Evolutionary conservation across 306 rosid species (phyloP).

Genomic region (Pyrus bretschneideri): DNA sequence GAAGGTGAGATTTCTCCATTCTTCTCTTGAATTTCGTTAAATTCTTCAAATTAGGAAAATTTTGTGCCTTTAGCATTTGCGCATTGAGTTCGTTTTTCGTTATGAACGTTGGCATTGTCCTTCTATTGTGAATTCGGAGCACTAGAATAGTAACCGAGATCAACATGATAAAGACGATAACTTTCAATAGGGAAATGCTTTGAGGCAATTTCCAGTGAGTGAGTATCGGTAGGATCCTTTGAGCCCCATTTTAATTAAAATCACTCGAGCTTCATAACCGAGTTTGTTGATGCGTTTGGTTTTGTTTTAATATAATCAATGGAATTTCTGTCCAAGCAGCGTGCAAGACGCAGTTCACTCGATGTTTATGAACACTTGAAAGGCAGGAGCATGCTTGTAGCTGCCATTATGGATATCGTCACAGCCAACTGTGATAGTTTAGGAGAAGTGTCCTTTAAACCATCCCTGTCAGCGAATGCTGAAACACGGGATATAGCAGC

Average conservation of each 20-base stretch:
- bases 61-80: background rate
- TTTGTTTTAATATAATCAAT: conserved; percentile 25
- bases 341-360: conserved; percentile 63
- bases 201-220: background rate
- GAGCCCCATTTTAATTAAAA: background rate
- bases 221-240: background rate
- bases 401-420: conserved; percentile 89
- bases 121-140: background rate
- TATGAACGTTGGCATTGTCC: background rate
- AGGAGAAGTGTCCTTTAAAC: conserved; percentile 49
- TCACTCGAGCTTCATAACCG: background rate
- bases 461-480: conserved; percentile 74
- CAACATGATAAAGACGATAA: background rate
- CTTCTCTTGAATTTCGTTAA: background rate
- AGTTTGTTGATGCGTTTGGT: conserved; percentile 14
- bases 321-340: conserved; percentile 58
- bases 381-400: conserved; percentile 99
- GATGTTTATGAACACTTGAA: conserved; percentile 75
- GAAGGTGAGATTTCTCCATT: conserved; percentile 34
- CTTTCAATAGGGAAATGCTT: background rate
- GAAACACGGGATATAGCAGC: conserved; percentile 79
- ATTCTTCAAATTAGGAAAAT: background rate
- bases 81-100: background rate
- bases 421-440: conserved; percentile 75
- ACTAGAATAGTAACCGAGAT: background rate